Evolutionary conservation across 2,329 filamentous ascomycete species (phyloP).

Genomic region (Elsinoe necatrix): DNA sequence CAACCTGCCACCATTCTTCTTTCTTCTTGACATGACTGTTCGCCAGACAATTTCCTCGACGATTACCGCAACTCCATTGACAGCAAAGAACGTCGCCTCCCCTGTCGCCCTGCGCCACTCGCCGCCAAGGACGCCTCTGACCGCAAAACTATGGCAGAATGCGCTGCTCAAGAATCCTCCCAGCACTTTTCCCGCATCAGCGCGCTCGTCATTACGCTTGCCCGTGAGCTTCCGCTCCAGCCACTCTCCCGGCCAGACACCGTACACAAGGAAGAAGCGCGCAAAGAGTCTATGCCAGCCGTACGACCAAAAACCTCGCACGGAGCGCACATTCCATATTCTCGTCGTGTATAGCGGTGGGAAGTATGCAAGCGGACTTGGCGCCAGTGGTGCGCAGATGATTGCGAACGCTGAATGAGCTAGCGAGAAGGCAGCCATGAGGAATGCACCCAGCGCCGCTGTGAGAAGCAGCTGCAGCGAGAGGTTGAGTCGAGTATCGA

Average conservation of each 20-base stretch:
- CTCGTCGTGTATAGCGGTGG: slow-evolving; percentile 38
- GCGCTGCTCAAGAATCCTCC: slow-evolving; percentile 36
- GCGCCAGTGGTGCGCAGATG: slow-evolving; percentile 32
- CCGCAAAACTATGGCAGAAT: slow-evolving; percentile 36
- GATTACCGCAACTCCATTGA: slow-evolving; percentile 26
- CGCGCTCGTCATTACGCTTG: slow-evolving; percentile 29
- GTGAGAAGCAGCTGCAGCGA: slow-evolving; percentile 32
- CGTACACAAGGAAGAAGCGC: slow-evolving; percentile 38
- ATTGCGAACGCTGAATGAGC: slow-evolving; percentile 37
- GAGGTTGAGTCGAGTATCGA: slow-evolving; percentile 30
- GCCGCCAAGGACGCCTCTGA: slow-evolving; percentile 34
- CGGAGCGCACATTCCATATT: slow-evolving; percentile 34
- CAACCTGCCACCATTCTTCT: slow-evolving; percentile 19
- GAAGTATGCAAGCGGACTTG: slow-evolving; percentile 36
- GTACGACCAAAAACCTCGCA: slow-evolving; percentile 37
- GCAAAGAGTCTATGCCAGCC: slow-evolving; percentile 40
- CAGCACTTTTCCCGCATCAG: slow-evolving; percentile 38
- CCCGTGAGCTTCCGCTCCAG: slow-evolving; percentile 33
- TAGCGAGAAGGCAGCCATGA: slow-evolving; percentile 38
- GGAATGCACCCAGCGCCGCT: slow-evolving; percentile 34
- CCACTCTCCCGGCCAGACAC: slow-evolving; percentile 40
- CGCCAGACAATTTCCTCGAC: slow-evolving; percentile 24
- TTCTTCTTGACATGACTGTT: slow-evolving; percentile 20
- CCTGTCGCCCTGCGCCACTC: slow-evolving; percentile 27
- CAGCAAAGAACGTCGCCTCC: slow-evolving; percentile 28